Conservation (phyloP, 306 rosid genomes). For the Myrica gale region DNA sequence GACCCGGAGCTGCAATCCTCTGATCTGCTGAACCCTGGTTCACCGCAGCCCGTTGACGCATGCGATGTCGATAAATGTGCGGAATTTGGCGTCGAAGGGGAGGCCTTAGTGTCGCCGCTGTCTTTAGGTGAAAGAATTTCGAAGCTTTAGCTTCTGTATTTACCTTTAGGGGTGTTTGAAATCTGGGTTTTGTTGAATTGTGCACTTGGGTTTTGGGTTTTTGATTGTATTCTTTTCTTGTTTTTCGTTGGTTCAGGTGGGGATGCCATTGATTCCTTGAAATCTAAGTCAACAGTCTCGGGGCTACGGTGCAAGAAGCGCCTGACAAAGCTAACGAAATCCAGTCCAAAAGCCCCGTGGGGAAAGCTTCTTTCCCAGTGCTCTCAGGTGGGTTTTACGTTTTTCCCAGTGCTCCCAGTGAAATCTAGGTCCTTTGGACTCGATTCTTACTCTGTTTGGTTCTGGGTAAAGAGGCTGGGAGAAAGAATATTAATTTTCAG, state of each 20-base stretch:
- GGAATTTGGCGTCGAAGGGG: conserved; percentile 44
- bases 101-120: conserved; percentile 55
- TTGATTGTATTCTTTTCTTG: conserved; percentile 18
- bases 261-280: conserved; percentile 43
- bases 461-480: neutral
- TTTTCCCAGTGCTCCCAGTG: neutral
- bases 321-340: conserved; percentile 37
- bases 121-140: conserved; percentile 44
- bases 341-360: conserved; percentile 57
- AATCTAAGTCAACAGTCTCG: conserved; percentile 38
- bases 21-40: conserved; percentile 65
- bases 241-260: conserved; percentile 44
- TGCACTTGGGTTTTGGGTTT: conserved; percentile 39
- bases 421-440: neutral
- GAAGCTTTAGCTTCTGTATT: neutral
- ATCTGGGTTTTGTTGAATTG: conserved; percentile 14
- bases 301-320: conserved; percentile 56
- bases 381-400: conserved; percentile 63
- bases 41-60: conserved; percentile 47
- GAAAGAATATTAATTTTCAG: neutral
- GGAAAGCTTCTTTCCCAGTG: conserved; percentile 90
- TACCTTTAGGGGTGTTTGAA: neutral
- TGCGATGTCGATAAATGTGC: conserved; percentile 57
- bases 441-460: neutral
- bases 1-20: conserved; percentile 54